phyloP scores from a whole-genome alignment of 148 eudicot genomes.

The Pouteria glomerata region DNA sequence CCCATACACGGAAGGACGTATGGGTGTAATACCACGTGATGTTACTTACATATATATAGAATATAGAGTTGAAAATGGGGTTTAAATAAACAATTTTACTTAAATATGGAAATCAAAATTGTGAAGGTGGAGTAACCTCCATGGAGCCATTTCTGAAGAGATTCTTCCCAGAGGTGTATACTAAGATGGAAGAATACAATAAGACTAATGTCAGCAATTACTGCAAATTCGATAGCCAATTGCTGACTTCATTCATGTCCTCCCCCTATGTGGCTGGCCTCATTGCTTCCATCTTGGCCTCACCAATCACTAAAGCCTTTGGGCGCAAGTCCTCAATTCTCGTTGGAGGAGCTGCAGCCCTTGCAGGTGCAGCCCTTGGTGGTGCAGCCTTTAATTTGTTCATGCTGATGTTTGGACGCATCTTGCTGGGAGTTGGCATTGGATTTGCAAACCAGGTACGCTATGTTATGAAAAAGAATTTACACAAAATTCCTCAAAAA shows the following conservation, averaged over 20 bases:
- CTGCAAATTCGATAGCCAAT: conserved; percentile 11
- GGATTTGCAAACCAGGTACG: conserved; percentile 27
- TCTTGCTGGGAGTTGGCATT: conserved; percentile 23
- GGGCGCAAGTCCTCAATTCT: conserved; percentile 35
- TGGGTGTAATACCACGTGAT: too few relatives aligned
- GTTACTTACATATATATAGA: too few relatives aligned
- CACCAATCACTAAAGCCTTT: conserved; percentile 20
- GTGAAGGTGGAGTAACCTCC: conserved; percentile 48
- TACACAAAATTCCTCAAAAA: too few relatives aligned
- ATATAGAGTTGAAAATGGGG: too few relatives aligned
- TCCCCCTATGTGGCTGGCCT: conserved; percentile 34
- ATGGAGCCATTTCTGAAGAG: conserved; percentile 43
- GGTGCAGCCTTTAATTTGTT: conserved; percentile 5
- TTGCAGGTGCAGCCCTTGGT: neutral
- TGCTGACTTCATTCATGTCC: conserved; percentile 11
- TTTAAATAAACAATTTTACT: neutral
- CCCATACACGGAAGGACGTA: too few relatives aligned
- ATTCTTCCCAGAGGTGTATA: conserved; percentile 18
- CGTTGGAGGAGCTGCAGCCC: neutral
- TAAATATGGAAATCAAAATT: neutral
- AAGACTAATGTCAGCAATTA: conserved; percentile 9
- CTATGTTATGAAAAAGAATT: too few relatives aligned
- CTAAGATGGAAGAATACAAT: conserved; percentile 4
- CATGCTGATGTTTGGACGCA: conserved; percentile 11
- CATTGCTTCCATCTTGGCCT: conserved; percentile 33